Percentiles rank a stretch among this genome's conserved stretches.
Evolutionary conservation across 495 filamentous ascomycete genomes (phyloP).

Genomic region (Penicillium subrubescens): DNA sequence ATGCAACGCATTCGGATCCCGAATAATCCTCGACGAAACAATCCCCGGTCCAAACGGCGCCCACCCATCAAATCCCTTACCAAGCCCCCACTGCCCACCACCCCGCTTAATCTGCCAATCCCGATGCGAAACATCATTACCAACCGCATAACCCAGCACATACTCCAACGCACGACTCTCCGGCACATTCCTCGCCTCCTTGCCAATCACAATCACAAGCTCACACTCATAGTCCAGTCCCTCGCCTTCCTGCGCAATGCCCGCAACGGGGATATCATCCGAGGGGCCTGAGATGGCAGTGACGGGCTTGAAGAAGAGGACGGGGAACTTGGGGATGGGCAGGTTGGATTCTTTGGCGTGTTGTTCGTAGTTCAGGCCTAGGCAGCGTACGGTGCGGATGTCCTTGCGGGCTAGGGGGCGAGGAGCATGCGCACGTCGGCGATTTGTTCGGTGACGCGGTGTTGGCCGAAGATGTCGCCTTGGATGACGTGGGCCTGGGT

Average conservation of each 20-base stretch:
- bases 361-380: constrained; percentile 80
- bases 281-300: constrained; percentile 71
- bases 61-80: constrained; percentile 89
- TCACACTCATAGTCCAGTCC: constrained; percentile 88
- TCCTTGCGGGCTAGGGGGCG: constrained; percentile 68
- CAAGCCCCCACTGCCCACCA: constrained; percentile 78
- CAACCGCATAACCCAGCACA: constrained; percentile 78
- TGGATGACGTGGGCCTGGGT: constrained; percentile 68
- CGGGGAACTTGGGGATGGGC: constrained; percentile 73
- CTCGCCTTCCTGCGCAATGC: constrained; percentile 56
- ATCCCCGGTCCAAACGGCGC: constrained; percentile 86
- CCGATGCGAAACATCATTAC: constrained; percentile 82
- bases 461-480: constrained; percentile 72
- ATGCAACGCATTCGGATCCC: constrained; percentile 66
- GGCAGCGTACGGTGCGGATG: constrained; percentile 72
- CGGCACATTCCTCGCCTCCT: constrained; percentile 65
- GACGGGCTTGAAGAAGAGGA: constrained; percentile 82
- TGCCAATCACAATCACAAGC: constrained; percentile 77
- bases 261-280: constrained; percentile 67
- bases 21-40: constrained; percentile 64
- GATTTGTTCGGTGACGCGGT: constrained; percentile 70
- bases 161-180: constrained; percentile 70
- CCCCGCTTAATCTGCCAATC: constrained; percentile 81
- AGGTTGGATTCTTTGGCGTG: constrained; percentile 80
- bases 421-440: constrained; percentile 68